Evolutionary conservation across 176 grass and related monocot genomes (phyloP).

Genomic region (Phyllostachys edulis): DNA sequence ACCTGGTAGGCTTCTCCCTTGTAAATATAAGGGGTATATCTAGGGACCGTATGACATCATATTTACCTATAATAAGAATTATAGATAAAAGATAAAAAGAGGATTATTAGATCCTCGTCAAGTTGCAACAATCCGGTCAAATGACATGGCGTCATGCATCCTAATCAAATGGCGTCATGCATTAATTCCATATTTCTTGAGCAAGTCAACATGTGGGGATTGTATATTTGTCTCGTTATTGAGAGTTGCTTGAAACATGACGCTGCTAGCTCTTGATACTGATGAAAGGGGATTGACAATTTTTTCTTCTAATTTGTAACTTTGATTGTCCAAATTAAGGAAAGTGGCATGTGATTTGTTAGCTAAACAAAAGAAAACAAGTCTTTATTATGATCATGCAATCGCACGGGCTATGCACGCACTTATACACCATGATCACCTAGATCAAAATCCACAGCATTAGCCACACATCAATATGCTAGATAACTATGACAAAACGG

Average conservation of each 20-base stretch:
- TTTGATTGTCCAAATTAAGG: neutral
- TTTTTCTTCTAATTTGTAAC: neutral
- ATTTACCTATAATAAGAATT: too few relatives aligned
- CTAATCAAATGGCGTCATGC: neutral
- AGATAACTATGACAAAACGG: neutral
- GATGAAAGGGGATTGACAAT: neutral
- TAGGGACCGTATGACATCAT: too few relatives aligned
- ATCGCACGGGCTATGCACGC: neutral
- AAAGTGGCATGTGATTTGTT: neutral
- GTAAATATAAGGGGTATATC: too few relatives aligned
- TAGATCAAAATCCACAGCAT: neutral
- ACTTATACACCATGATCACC: neutral
- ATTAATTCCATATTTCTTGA: neutral
- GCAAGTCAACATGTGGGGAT: neutral
- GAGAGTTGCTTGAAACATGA: neutral
- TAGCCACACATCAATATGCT: neutral
- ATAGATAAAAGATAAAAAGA: too few relatives aligned
- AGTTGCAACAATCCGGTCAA: neutral
- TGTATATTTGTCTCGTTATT: neutral
- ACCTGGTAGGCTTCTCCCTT: too few relatives aligned
- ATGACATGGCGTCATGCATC: neutral
- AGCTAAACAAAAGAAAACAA: neutral
- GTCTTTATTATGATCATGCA: neutral
- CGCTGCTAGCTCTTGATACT: neutral
- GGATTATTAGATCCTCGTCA: too few relatives aligned